Evolutionary conservation across 2,329 filamentous ascomycete genomes (phyloP).

Genomic region (Apiospora saccharicola): DNA sequence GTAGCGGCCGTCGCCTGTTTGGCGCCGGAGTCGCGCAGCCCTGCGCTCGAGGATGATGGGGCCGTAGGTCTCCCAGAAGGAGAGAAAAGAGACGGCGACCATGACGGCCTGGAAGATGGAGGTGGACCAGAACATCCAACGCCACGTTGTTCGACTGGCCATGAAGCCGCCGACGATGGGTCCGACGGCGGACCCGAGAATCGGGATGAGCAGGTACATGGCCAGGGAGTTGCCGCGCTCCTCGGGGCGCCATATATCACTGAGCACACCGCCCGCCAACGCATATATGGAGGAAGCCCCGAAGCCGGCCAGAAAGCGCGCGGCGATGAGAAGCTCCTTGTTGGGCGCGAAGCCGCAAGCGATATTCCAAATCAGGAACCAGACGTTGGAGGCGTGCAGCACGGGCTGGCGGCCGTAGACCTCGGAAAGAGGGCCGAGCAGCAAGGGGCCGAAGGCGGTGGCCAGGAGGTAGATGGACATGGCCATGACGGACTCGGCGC

Average conservation of each 20-base stretch:
- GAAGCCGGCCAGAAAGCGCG: constrained; percentile 62
- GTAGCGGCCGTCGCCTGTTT: constrained; percentile 42
- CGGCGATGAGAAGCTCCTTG: constrained; percentile 58
- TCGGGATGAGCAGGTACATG: constrained; percentile 48
- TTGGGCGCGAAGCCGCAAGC: constrained; percentile 60
- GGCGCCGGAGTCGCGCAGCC: constrained; percentile 42
- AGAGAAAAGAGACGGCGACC: constrained; percentile 42
- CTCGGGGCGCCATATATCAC: constrained; percentile 55
- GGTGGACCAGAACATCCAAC: constrained; percentile 56
- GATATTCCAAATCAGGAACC: constrained; percentile 59
- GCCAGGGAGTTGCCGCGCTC: constrained; percentile 51
- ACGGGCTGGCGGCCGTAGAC: constrained; percentile 59
- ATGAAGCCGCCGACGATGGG: constrained; percentile 52
- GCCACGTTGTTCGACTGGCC: constrained; percentile 45
- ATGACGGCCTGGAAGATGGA: constrained; percentile 50
- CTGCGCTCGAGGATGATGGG: constrained; percentile 45
- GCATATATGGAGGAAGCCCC: constrained; percentile 55
- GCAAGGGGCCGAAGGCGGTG: constrained; percentile 56
- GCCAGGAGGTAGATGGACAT: constrained; percentile 57
- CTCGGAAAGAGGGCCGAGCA: constrained; percentile 57
- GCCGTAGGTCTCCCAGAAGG: constrained; percentile 49
- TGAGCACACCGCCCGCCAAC: constrained; percentile 54
- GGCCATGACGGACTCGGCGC: constrained; percentile 55
- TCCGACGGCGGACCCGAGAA: constrained; percentile 48
- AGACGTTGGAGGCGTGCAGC: constrained; percentile 57